A percentile compares a stretch with the other conserved stretches of the same genome.
Evolutionary conservation across 495 filamentous ascomycete genomes (phyloP).

Genomic region (Annulohypoxylon moriforme): DNA sequence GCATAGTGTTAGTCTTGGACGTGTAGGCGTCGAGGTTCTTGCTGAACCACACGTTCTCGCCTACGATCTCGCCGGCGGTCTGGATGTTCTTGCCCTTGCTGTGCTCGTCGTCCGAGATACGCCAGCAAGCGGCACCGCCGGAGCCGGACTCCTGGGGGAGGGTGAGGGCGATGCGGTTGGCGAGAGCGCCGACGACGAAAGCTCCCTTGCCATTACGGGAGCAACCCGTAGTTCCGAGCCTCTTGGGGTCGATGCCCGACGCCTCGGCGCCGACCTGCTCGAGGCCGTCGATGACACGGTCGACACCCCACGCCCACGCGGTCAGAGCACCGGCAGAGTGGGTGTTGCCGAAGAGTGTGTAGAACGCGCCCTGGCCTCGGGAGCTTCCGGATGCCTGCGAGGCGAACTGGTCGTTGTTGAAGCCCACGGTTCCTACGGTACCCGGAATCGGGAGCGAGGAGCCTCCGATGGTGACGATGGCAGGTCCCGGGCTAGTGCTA

Average conservation of each 20-base stretch:
- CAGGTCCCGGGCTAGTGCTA: constrained; percentile 56
- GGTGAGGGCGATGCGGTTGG: constrained; percentile 62
- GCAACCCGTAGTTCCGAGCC: constrained; percentile 64
- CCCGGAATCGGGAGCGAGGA: constrained; percentile 60
- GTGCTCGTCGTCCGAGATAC: constrained; percentile 58
- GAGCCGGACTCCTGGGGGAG: constrained; percentile 65
- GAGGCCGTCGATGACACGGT: constrained; percentile 64
- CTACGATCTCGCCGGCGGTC: constrained; percentile 60
- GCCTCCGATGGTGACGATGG: constrained; percentile 62
- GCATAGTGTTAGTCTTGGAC: constrained; percentile 53
- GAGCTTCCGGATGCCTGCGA: constrained; percentile 51
- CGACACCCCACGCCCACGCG: constrained; percentile 66
- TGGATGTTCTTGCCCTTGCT: constrained; percentile 61
- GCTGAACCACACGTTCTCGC: constrained; percentile 66
- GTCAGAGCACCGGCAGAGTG: constrained; percentile 61
- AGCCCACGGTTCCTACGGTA: constrained; percentile 60
- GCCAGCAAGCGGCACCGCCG: constrained; percentile 64
- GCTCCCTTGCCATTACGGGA: constrained; percentile 67
- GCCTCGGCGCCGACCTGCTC: constrained; percentile 55
- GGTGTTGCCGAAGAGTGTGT: constrained; percentile 58
- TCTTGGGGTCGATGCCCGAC: constrained; percentile 59
- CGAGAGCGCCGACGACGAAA: constrained; percentile 62
- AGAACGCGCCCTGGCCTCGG: constrained; percentile 62
- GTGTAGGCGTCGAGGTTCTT: constrained; percentile 55
- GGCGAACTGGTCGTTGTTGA: constrained; percentile 62